Percentiles rank a stretch among this genome's conserved stretches.
phyloP scores from a whole-genome alignment of 2,329 filamentous ascomycete genomes.

The Xylaria sp. region DNA sequence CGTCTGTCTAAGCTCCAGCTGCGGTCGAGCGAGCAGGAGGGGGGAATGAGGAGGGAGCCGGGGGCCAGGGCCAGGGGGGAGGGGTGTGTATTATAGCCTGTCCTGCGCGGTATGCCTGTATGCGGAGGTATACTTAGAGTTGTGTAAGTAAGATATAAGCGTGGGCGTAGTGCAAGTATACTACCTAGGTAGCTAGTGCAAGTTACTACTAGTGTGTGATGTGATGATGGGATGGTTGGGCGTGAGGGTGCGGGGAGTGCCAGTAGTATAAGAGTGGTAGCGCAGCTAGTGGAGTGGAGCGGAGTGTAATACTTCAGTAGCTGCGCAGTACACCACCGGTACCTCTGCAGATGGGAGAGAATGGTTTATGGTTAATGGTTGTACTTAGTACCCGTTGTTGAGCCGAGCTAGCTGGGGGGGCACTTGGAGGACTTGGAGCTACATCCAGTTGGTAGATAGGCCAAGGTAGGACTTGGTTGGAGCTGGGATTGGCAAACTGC shows the following conservation, averaged over 20 bases:
- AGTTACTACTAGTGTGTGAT: slow-evolving; percentile 2
- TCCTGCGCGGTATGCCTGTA: neutral
- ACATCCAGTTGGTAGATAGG: too few species aligned
- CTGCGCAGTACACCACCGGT: neutral
- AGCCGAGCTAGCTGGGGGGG: neutral
- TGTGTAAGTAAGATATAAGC: neutral
- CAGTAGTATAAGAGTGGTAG: neutral
- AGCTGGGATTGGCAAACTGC: neutral
- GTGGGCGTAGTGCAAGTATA: neutral
- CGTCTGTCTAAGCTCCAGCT: neutral
- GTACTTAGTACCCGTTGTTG: neutral
- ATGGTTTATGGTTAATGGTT: too few species aligned
- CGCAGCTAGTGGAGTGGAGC: neutral
- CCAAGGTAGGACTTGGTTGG: slow-evolving; percentile 3
- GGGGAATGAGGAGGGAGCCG: slow-evolving; percentile 40
- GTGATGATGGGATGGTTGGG: slow-evolving; percentile 2
- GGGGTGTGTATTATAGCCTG: slow-evolving; percentile 38
- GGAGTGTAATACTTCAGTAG: neutral
- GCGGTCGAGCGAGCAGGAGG: slow-evolving; percentile 23
- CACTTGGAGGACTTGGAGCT: neutral
- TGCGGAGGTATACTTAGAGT: too few species aligned
- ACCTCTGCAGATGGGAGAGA: too few species aligned
- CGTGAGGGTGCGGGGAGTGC: neutral
- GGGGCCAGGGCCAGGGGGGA: neutral
- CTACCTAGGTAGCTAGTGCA: neutral